These are phyloP conservation scores for Thozetella sp. DNA, from an alignment of 495 filamentous ascomycete species.

Conservation along the genomic window DNA sequence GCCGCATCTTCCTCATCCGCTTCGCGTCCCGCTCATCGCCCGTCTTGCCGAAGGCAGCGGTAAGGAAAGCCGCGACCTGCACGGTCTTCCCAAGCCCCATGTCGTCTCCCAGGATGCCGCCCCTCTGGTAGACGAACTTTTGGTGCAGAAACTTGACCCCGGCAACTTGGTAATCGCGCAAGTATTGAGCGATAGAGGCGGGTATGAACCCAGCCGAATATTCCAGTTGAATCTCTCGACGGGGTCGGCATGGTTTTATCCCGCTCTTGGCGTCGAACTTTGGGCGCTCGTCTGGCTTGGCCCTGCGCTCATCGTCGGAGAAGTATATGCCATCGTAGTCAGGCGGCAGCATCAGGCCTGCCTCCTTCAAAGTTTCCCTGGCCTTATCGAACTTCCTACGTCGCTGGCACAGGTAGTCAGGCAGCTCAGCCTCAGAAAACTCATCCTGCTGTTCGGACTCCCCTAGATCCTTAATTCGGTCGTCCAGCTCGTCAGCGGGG, in stretches of 20 bases:
- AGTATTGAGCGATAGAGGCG: conserved; percentile 87
- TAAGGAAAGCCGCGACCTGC: conserved; percentile 93
- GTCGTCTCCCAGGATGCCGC: conserved; percentile 90
- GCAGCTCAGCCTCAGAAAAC: conserved; percentile 30
- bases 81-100: conserved; percentile 98
- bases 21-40: conserved; percentile 87
- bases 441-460: conserved; percentile 23
- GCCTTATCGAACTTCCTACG: conserved; percentile 60
- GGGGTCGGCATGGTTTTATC: conserved; percentile 62
- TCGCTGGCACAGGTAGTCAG: conserved; percentile 50
- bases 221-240: conserved; percentile 74
- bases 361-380: conserved; percentile 59
- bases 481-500: conserved; percentile 9
- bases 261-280: conserved; percentile 56
- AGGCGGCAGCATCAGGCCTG: conserved; percentile 77
- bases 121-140: conserved; percentile 88
- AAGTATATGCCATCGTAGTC: conserved; percentile 81
- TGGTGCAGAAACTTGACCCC: conserved; percentile 88
- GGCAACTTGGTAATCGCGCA: conserved; percentile 88
- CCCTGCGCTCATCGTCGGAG: conserved; percentile 77
- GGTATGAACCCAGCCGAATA: conserved; percentile 85
- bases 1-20: conserved; percentile 87
- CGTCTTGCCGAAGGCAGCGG: conserved; percentile 92
- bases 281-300: conserved; percentile 67
- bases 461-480: conserved; percentile 11